Conservation (phyloP, 2,329 filamentous ascomycete species). For the Geoglossum cookeanum region DNA sequence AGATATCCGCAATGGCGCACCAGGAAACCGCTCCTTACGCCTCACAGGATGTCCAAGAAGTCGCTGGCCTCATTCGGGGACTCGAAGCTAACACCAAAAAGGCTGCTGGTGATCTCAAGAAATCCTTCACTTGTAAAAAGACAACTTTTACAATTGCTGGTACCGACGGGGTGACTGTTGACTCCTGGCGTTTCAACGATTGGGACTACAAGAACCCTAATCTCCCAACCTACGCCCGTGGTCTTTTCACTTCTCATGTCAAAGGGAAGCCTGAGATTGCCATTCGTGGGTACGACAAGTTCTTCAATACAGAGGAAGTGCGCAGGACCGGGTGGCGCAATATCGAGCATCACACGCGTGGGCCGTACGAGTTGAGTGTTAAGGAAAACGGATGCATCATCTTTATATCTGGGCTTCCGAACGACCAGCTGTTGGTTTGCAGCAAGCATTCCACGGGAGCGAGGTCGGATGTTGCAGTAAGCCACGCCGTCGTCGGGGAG, state of each 20-base stretch:
- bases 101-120: conserved; percentile 29
- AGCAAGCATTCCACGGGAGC: conserved; percentile 93
- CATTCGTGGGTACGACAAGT: conserved; percentile 90
- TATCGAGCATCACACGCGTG: conserved; percentile 55
- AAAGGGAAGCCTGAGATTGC: conserved; percentile 56
- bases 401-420: conserved; percentile 80
- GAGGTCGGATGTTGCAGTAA: conserved; percentile 49
- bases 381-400: conserved; percentile 99
- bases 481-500: conserved; percentile 74
- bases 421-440: conserved; percentile 82
- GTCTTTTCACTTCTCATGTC: conserved; percentile 71
- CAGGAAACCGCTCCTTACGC: conserved; percentile 31
- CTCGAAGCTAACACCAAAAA: conserved; percentile 41
- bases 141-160: conserved; percentile 54
- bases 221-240: conserved; percentile 81
- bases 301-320: conserved; percentile 87
- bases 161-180: conserved; percentile 45
- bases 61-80: conserved; percentile 43
- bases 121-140: conserved; percentile 54
- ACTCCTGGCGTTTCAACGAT: conserved; percentile 87
- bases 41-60: conserved; percentile 48
- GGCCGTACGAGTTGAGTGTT: conserved; percentile 85
- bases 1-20: background rate
- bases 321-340: conserved; percentile 63
- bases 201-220: conserved; percentile 85